Evolutionary conservation across 2,329 filamentous ascomycete species (phyloP).

Genomic region (Colletotrichum euphorbiae): DNA sequence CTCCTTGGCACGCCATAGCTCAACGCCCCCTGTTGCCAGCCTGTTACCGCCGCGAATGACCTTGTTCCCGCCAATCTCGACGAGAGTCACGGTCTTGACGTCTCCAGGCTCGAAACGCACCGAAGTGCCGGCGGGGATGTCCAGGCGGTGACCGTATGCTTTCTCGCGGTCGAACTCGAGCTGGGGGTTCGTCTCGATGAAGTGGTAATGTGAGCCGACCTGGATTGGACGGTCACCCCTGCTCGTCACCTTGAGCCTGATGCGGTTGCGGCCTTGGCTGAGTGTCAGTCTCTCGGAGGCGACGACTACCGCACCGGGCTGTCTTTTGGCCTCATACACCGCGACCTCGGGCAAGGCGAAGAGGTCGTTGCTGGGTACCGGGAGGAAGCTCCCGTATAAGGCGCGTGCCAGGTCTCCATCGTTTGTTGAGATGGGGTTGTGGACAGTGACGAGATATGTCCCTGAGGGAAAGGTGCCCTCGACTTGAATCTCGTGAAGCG

Average conservation of each 20-base stretch:
- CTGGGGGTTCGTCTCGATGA: conserved; percentile 92
- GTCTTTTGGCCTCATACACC: conserved; percentile 74
- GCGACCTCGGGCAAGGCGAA: conserved; percentile 75
- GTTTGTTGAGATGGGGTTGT: conserved; percentile 86
- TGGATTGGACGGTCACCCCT: conserved; percentile 91
- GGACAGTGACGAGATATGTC: conserved; percentile 94
- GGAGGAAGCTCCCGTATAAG: conserved; percentile 91
- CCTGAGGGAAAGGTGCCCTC: conserved; percentile 93
- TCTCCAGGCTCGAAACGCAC: conserved; percentile 96
- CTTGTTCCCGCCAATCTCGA: conserved; percentile 85
- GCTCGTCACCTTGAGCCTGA: conserved; percentile 82
- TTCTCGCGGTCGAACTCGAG: conserved; percentile 87
- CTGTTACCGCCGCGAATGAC: conserved; percentile 87
- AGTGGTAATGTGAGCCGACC: conserved; percentile 95
- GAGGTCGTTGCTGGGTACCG: conserved; percentile 74
- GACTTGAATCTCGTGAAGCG: conserved; percentile 87
- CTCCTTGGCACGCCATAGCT: conserved; percentile 69
- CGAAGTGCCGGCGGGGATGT: conserved; percentile 91
- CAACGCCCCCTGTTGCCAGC: conserved; percentile 79
- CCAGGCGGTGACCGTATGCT: conserved; percentile 86
- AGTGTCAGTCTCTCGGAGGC: conserved; percentile 76
- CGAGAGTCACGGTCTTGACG: conserved; percentile 87
- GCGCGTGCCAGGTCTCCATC: conserved; percentile 89
- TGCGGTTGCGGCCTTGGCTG: conserved; percentile 79
- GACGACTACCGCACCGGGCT: conserved; percentile 83